These are phyloP conservation scores for Aspergillus conjunctus DNA, from an alignment of 495 filamentous ascomycete species.

Conservation along the genomic window DNA sequence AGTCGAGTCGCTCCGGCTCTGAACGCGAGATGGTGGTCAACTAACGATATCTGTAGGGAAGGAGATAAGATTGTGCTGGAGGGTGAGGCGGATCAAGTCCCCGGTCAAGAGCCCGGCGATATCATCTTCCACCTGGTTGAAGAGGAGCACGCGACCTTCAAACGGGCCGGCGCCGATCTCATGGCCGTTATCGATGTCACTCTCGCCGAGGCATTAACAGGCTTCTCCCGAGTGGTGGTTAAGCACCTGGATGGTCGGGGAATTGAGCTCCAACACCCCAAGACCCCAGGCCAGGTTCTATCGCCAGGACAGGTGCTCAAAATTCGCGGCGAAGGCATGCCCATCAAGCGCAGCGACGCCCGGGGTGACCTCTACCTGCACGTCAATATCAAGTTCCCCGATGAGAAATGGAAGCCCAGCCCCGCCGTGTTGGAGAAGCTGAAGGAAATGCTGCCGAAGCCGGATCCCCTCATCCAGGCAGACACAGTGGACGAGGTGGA, in stretches of 20 bases:
- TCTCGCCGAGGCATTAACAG: slow-evolving; percentile 79
- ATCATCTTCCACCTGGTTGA: slow-evolving; percentile 87
- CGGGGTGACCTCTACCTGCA: slow-evolving; percentile 87
- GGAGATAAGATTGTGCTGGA: slow-evolving; percentile 88
- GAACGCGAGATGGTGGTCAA: slow-evolving; percentile 22
- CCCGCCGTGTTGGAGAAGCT: slow-evolving; percentile 67
- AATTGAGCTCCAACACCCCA: slow-evolving; percentile 72
- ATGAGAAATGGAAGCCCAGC: slow-evolving; percentile 77
- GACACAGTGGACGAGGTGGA: slow-evolving; percentile 84
- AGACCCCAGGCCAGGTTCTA: slow-evolving; percentile 71
- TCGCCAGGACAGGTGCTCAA: slow-evolving; percentile 82
- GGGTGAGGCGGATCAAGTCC: slow-evolving; percentile 93
- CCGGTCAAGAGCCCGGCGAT: slow-evolving; percentile 88
- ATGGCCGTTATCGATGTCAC: slow-evolving; percentile 76
- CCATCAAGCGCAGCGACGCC: slow-evolving; percentile 76
- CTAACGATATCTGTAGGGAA: slow-evolving; percentile 46
- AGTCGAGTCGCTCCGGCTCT: slow-evolving; percentile 14
- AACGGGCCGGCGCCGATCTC: slow-evolving; percentile 79
- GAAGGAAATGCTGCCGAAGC: slow-evolving; percentile 71
- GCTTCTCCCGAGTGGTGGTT: slow-evolving; percentile 87
- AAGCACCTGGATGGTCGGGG: slow-evolving; percentile 94
- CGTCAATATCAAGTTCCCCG: slow-evolving; percentile 86
- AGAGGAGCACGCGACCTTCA: slow-evolving; percentile 77
- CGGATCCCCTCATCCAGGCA: slow-evolving; percentile 58
- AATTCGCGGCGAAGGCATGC: slow-evolving; percentile 90